Base-by-base conservation (phyloP, 2,329 filamentous ascomycete genomes). In the Fusarium sp. region DNA sequence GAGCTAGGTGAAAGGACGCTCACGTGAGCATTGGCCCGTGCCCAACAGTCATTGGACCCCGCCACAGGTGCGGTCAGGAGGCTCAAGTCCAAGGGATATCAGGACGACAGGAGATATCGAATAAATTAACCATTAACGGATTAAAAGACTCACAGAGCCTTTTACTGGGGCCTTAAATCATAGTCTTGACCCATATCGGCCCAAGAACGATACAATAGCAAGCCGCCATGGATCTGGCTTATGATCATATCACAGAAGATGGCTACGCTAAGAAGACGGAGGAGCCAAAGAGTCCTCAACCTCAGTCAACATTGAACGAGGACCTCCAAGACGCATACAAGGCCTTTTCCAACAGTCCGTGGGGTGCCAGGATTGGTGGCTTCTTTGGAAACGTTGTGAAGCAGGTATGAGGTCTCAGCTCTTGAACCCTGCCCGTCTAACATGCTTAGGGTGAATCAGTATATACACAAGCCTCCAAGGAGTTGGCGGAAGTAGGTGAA, bases 251-350 rank as follows among this genome's bases (percentile, higher is more conserved):
- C 79, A 92, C 94, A 81, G 94, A 98, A 85, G 92, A 96, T 82
- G 89, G 90, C 58, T 88, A 94, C 71, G 87, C 89, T 44, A 88
- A 90, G 77, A 78, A 79, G 67, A 74, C 71, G 28, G 87, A 91
- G 70, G 85, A 87, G 73, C 63, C 79, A 42, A 84, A 85, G 48
- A 83, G 85, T 48, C 82, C 85, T 55, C 80, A 84, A 61, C 78
- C 83, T 57, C 83, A 86, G 74, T 81, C 84, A 63, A 89, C 92
- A 59, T 88, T 99, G 76, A 97, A 97, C 80, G 89, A 90, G 76
- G 96, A 99, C 80, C 89, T 99, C 72, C 94, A 98, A 83, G 94
- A 98, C 83, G 96, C 96, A 12, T 98, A 98, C 87, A 95, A 94
- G 80, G 95, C 95, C 31, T 94, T 99, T 80, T 96, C 94, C 7